Percentiles rank a stretch among this genome's conserved stretches.
These are phyloP conservation scores for Mallotus nudiflorus DNA, from an alignment of 345 rosid species.

Conservation along the genomic window DNA sequence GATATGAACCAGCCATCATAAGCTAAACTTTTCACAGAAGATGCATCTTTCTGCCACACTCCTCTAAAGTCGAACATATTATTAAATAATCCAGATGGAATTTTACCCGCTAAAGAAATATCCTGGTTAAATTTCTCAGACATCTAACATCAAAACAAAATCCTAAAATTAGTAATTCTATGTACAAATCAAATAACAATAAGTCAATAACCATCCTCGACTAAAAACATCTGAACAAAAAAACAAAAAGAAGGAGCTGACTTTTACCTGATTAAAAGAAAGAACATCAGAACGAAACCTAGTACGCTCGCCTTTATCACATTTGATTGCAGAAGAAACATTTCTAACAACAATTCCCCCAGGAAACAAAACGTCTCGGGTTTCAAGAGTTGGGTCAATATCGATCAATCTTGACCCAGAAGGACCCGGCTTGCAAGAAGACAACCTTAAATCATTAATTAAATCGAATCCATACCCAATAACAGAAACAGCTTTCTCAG, in stretches of 20 bases:
- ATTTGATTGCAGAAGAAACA: constrained; percentile 69
- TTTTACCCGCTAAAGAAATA: constrained; percentile 71
- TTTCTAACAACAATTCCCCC: constrained; percentile 66
- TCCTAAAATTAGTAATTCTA: not conserved
- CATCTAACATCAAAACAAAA: constrained; percentile 49
- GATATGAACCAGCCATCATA: constrained; percentile 93
- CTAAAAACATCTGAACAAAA: too few relatives aligned
- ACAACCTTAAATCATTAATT: constrained; percentile 52
- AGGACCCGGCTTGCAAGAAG: constrained; percentile 54
- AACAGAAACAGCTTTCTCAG: constrained; percentile 80
- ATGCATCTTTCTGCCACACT: constrained; percentile 87
- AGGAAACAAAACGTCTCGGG: constrained; percentile 63
- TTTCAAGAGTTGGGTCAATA: constrained; percentile 40
- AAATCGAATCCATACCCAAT: constrained; percentile 87
- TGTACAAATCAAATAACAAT: not conserved
- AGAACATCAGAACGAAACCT: constrained; percentile 79
- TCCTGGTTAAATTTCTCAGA: constrained; percentile 90
- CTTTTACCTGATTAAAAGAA: constrained; percentile 72
- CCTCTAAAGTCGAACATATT: constrained; percentile 65
- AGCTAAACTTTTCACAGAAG: constrained; percentile 57
- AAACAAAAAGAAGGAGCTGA: not conserved
- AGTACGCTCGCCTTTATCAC: constrained; percentile 94
- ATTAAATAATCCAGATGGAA: constrained; percentile 82
- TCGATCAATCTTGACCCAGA: constrained; percentile 58
- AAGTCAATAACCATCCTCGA: too few relatives aligned